Percentiles rank a stretch among this genome's conserved stretches.
Conservation (phyloP, 441 rosid species). For the Euphorbia schlechtendalii region DNA sequence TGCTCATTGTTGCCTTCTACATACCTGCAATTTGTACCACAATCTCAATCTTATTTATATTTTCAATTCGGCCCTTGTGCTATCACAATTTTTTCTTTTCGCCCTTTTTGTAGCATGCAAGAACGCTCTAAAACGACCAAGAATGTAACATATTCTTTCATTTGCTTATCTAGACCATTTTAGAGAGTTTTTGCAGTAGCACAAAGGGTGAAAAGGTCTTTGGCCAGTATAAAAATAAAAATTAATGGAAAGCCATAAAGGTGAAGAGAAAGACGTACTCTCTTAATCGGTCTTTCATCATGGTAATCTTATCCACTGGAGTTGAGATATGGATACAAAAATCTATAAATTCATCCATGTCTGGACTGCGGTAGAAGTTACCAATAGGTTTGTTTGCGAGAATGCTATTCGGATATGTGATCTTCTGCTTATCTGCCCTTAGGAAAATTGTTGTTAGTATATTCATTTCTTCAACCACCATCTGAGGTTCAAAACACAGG, state of each 20-base stretch:
- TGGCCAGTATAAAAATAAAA: no score
- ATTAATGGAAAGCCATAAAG: background rate
- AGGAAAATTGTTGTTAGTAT: conserved; percentile 56
- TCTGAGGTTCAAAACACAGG: no score
- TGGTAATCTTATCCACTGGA: conserved; percentile 45
- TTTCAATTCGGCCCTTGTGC: no score
- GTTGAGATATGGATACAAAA: conserved; percentile 55
- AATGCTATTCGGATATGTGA: conserved; percentile 47
- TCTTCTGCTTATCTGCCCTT: conserved; percentile 56
- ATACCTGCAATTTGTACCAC: conserved; percentile 27
- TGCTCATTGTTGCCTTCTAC: conserved; percentile 41
- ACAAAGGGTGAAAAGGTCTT: no score
- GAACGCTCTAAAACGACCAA: no score
- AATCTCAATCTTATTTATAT: no score
- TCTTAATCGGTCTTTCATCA: conserved; percentile 41
- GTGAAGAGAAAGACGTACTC: conserved; percentile 27
- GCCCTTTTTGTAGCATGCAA: no score
- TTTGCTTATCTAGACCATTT: no score
- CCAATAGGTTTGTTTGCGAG: conserved; percentile 60
- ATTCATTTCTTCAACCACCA: conserved; percentile 69
- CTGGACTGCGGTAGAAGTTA: conserved; percentile 66
- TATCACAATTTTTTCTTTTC: no score
- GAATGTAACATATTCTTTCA: no score
- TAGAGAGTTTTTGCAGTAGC: no score
- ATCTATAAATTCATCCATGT: conserved; percentile 50